Evolutionary conservation across 1,139 yeast genomes (phyloP), one percentile per base, ranked within the genome.

Genomic region (Meyerozyma guilliermondii): DNA sequence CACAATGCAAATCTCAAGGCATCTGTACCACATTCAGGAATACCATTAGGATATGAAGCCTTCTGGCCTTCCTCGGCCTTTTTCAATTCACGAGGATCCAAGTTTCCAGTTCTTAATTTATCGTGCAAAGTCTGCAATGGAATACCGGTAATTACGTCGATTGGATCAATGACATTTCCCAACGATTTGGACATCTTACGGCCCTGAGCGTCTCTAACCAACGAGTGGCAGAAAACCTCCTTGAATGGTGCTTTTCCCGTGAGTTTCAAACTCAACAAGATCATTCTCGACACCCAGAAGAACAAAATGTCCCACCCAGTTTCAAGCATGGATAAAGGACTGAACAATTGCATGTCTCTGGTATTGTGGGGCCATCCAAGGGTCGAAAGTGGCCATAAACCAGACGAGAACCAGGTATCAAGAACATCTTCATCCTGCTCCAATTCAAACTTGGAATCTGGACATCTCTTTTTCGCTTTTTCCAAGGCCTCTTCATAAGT

Each of bases 251-350:
- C 79, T 46, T 83, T 74, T 41, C 97, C 98, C 29, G 96, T 87
- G 64, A 92, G 76, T 68, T 91, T 89, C 57, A 88, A 65, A 47
- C 97, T 94, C 59, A 92, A 72, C 73, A 92, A 79, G 51, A 92
- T 84, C 98, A 92, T 92, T 71, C 98, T 83, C 38, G 94, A 80
- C 46, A 92, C 98, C 98, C 98, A 92, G 83, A 92, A 92, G 80
- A 92, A 92, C 59, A 92, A 75, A 62, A 92, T 92, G 72, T 92
- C 98, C 98, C 98, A 92, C 54, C 98, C 98, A 42, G 98, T 92
- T 71, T 92, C 98, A 60, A 92, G 76, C 82, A 92, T 74, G 33
- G 94, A 83, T 83, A 89, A 84, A 53, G 98, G 98, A 60, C 79
- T 85, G 67, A 87, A 92, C 47, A 71, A 71, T 56, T 81, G 75